These are phyloP conservation scores for Glycine soja DNA, from an alignment of 306 rosid genomes.

Conservation along the genomic window DNA sequence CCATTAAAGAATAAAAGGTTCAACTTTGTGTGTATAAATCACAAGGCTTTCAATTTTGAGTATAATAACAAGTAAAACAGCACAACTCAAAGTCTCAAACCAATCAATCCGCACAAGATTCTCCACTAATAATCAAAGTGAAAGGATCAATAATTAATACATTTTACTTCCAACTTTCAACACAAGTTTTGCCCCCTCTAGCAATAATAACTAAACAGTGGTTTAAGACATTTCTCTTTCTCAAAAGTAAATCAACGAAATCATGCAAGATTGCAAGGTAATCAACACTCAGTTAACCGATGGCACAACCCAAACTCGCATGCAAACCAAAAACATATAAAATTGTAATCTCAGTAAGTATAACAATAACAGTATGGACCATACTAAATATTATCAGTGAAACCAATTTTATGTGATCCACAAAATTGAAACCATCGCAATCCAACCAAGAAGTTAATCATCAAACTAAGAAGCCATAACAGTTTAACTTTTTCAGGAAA, in stretches of 20 bases:
- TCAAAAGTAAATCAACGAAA: slow-evolving; percentile 17
- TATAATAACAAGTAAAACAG: too few species aligned
- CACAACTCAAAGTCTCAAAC: not conserved
- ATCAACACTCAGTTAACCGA: not conserved
- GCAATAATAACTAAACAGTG: not conserved
- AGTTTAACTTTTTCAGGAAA: not conserved
- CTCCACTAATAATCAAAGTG: slow-evolving; percentile 59
- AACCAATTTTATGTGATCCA: too few species aligned
- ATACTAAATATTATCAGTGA: too few species aligned
- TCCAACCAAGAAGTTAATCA: not conserved
- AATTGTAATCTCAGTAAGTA: not conserved
- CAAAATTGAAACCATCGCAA: not conserved
- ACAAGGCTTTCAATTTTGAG: too few species aligned
- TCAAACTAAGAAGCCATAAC: slow-evolving; percentile 21
- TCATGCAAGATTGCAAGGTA: not conserved
- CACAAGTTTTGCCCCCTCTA: not conserved
- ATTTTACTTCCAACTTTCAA: slow-evolving; percentile 2
- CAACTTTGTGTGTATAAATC: not conserved
- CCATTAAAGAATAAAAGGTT: not conserved
- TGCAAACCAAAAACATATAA: slow-evolving; percentile 31
- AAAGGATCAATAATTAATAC: slow-evolving; percentile 45
- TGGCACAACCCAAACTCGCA: slow-evolving; percentile 5
- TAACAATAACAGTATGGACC: too few species aligned
- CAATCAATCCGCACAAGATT: slow-evolving; percentile 50
- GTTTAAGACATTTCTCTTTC: not conserved